Percentiles rank a stretch among this genome's conserved stretches.
phyloP scores from a whole-genome alignment of 1,284 basidiomycete genomes.

The Moniliella sp. region DNA sequence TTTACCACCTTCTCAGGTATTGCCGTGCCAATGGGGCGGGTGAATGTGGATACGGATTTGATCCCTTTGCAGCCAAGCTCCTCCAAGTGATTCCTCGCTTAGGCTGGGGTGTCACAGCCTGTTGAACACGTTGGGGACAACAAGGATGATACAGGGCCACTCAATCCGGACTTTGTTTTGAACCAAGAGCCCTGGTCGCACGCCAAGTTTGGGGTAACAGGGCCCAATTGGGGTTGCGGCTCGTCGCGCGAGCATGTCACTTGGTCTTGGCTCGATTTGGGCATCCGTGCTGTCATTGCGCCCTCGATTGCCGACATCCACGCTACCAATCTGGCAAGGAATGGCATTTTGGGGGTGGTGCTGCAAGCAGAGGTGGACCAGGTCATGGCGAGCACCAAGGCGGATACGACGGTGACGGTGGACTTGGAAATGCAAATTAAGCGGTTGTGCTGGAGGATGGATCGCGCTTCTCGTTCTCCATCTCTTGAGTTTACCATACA shows the following conservation, averaged over 20 bases:
- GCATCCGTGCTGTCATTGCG: slow-evolving; percentile 25
- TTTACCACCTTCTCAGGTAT: slow-evolving; percentile 27
- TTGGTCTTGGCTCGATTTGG: slow-evolving; percentile 29
- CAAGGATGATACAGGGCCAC: slow-evolving; percentile 19
- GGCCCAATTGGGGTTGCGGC: slow-evolving; percentile 30
- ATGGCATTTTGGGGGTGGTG: slow-evolving; percentile 18
- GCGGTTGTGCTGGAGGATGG: slow-evolving; percentile 18
- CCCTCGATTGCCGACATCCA: slow-evolving; percentile 25
- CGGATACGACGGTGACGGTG: slow-evolving; percentile 18
- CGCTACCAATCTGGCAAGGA: slow-evolving; percentile 28
- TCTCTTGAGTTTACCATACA: slow-evolving; percentile 13
- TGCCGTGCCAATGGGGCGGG: slow-evolving; percentile 24
- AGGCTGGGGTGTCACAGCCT: slow-evolving; percentile 24
- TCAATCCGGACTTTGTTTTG: slow-evolving; percentile 18
- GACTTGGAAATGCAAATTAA: slow-evolving; percentile 20
- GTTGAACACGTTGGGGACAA: slow-evolving; percentile 29
- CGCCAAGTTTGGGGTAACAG: slow-evolving; percentile 20
- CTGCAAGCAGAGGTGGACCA: slow-evolving; percentile 13
- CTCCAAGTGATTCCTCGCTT: slow-evolving; percentile 31
- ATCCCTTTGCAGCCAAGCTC: slow-evolving; percentile 33
- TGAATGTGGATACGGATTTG: slow-evolving; percentile 30
- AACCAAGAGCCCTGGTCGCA: slow-evolving; percentile 19
- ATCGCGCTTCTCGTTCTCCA: slow-evolving; percentile 13
- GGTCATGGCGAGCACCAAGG: slow-evolving; percentile 16
- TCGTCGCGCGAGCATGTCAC: slow-evolving; percentile 26